Conservation (phyloP, 2,329 filamentous ascomycete genomes). For the Neocatenulostroma microsporum region DNA sequence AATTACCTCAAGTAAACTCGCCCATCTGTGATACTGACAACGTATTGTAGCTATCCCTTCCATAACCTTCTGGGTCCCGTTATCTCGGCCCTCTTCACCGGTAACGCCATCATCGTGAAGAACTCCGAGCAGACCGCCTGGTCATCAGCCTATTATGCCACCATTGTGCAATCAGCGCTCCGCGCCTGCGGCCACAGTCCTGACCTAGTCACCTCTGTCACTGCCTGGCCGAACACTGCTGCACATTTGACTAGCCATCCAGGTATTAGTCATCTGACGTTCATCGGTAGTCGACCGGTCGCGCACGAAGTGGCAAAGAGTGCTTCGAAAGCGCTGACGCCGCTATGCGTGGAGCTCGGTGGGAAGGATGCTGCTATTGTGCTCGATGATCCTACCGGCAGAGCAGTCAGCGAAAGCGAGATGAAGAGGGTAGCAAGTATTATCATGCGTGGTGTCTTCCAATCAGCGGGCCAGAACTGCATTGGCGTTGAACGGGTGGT, state of each 20-base stretch:
- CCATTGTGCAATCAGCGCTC: conserved; percentile 70
- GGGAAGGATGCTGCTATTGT: conserved; percentile 91
- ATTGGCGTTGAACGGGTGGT: conserved; percentile 94
- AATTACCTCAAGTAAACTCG: too few relatives aligned
- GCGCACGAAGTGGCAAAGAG: conserved; percentile 82
- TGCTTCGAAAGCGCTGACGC: conserved; percentile 77
- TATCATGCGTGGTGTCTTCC: conserved; percentile 86
- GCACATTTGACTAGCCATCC: conserved; percentile 77
- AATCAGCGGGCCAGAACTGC: conserved; percentile 94
- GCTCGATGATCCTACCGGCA: conserved; percentile 62
- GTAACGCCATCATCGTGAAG: conserved; percentile 89
- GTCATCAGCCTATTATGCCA: conserved; percentile 75
- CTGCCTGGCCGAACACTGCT: conserved; percentile 81
- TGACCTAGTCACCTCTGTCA: conserved; percentile 72
- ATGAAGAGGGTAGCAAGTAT: conserved; percentile 69
- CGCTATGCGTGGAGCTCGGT: conserved; percentile 82
- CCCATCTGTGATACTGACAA: too few relatives aligned
- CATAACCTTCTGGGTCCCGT: conserved; percentile 91
- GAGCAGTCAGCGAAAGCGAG: conserved; percentile 29
- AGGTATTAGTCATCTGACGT: conserved; percentile 79
- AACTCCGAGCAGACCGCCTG: conserved; percentile 93
- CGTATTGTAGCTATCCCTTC: conserved; percentile 46
- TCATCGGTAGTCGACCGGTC: conserved; percentile 83
- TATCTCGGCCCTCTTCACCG: conserved; percentile 82
- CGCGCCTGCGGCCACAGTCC: conserved; percentile 74